phyloP scores from a whole-genome alignment of 176 grass and related monocot genomes.

The Cenchrus americanus region DNA sequence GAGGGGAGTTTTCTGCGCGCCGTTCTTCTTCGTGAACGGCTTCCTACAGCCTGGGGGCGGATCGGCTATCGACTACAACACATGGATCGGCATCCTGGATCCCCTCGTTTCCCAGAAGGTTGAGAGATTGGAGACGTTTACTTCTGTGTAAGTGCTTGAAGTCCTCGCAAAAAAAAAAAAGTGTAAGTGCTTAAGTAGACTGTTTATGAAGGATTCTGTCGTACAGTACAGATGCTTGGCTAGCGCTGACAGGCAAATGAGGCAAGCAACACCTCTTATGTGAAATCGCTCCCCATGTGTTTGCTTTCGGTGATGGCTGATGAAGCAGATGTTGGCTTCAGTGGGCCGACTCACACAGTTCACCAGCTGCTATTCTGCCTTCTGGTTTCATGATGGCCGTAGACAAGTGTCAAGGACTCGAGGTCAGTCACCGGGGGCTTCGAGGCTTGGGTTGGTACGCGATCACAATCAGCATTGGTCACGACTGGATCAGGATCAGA shows the following conservation, averaged over 20 bases:
- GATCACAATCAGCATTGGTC: neutral
- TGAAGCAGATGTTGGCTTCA: neutral
- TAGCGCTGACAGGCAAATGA: neutral
- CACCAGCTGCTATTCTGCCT: neutral
- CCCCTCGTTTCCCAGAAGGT: conserved; percentile 54
- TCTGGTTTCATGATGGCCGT: neutral
- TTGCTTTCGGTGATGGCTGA: neutral
- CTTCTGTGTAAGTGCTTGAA: conserved; percentile 28
- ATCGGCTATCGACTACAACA: conserved; percentile 63
- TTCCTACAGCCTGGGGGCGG: conserved; percentile 75
- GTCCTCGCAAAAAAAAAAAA: too few relatives aligned
- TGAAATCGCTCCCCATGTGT: neutral
- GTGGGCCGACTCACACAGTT: neutral
- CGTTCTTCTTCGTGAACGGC: conserved; percentile 94
- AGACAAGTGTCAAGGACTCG: neutral
- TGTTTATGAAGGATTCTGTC: neutral
- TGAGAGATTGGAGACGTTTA: conserved; percentile 45
- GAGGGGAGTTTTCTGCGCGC: conserved; percentile 72
- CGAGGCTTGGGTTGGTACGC: neutral
- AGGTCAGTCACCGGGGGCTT: neutral
- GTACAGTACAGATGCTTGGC: neutral
- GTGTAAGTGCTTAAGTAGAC: neutral
- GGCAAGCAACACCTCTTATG: too few relatives aligned
- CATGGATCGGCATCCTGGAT: conserved; percentile 68
- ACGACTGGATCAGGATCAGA: neutral